Evolutionary conservation across 2,329 filamentous ascomycete genomes (phyloP).

Genomic region (Aspergillus sp.): DNA sequence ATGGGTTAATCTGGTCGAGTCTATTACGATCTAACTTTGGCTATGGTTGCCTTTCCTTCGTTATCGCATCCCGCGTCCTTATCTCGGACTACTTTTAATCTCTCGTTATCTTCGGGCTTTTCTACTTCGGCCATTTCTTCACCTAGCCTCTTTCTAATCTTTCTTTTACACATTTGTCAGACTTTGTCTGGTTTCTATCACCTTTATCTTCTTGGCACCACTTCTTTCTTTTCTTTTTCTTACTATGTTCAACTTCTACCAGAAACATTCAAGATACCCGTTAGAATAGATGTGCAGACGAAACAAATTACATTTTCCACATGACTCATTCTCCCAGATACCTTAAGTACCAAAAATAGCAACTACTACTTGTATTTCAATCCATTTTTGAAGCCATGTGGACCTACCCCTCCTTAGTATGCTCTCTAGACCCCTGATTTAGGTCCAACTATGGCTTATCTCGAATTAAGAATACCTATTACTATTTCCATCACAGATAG

Average conservation of each 20-base stretch:
- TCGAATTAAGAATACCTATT: no score
- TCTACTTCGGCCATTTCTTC: not conserved
- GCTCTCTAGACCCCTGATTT: no score
- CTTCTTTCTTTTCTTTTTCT: not conserved
- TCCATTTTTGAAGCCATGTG: no score
- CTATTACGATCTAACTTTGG: not conserved
- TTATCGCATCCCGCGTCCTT: not conserved
- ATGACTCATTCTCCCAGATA: not conserved
- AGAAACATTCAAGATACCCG: slow-evolving; percentile 4
- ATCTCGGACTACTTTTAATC: not conserved
- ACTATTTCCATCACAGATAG: no score
- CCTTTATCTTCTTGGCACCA: not conserved
- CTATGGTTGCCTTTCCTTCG: not conserved
- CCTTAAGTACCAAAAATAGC: not conserved
- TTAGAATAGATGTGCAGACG: slow-evolving; percentile 5
- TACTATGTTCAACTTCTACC: no score
- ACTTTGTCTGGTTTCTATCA: not conserved
- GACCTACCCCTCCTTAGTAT: no score
- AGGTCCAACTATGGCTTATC: no score
- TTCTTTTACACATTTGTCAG: not conserved
- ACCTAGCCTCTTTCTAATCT: not conserved
- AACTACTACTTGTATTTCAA: no score
- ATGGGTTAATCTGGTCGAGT: slow-evolving; percentile 32
- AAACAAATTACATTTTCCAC: not conserved
- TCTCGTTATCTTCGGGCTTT: not conserved